These are phyloP conservation scores for Drechslerella coelobrocha DNA, from an alignment of 2,329 filamentous ascomycete genomes.

Conservation along the genomic window DNA sequence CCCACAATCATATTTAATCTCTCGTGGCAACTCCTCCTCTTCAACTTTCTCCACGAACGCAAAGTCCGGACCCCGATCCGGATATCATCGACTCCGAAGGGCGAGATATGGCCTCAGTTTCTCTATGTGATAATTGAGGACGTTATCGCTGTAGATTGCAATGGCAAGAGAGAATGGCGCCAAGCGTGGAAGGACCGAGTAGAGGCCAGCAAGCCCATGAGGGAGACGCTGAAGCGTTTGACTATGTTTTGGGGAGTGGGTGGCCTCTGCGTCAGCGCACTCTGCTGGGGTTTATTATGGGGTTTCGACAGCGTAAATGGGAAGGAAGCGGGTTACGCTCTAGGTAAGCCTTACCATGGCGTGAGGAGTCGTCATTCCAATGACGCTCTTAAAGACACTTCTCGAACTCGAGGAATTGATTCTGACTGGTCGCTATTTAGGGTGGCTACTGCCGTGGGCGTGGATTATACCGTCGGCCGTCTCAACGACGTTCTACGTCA, in stretches of 20 bases:
- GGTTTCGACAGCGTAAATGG: conserved; percentile 44
- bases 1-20: conserved; percentile 47
- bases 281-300: conserved; percentile 46
- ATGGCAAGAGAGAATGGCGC: conserved; percentile 45
- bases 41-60: conserved; percentile 42
- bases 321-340: conserved; percentile 43
- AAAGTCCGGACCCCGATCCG: conserved; percentile 41
- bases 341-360: conserved; percentile 22
- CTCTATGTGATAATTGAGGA: conserved; percentile 50
- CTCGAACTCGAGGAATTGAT: too few relatives aligned
- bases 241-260: conserved; percentile 45
- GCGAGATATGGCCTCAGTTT: conserved; percentile 43
- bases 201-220: conserved; percentile 40
- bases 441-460: conserved; percentile 43
- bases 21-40: conserved; percentile 46
- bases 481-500: conserved; percentile 49
- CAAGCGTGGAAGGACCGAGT: conserved; percentile 45
- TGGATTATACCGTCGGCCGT: conserved; percentile 45
- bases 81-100: conserved; percentile 40
- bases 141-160: conserved; percentile 48
- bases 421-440: conserved; percentile 12
- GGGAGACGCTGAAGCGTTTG: conserved; percentile 35
- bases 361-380: too few relatives aligned
- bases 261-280: conserved; percentile 25
- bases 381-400: too few relatives aligned